Evolutionary conservation across 1,284 basidiomycete genomes (phyloP).

Genomic region (Heterobasidion occidentale): DNA sequence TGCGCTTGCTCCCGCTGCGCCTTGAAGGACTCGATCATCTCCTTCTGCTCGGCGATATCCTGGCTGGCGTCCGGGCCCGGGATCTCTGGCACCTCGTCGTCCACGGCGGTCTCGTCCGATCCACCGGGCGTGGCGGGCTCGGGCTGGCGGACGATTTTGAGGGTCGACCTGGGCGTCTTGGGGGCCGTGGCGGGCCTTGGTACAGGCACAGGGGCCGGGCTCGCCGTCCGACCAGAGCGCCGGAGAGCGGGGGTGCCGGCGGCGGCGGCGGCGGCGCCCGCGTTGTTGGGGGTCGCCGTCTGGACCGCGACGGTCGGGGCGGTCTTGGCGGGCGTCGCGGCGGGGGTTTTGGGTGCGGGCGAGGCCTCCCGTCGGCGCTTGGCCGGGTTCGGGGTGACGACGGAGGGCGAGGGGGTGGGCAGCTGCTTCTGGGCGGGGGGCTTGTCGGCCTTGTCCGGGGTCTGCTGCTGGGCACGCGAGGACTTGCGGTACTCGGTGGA

Average conservation of each 20-base stretch:
- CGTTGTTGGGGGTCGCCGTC: conserved; percentile 13
- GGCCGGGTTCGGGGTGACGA: conserved; percentile 29
- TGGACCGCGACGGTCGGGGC: conserved; percentile 7
- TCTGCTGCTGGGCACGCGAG: conserved; percentile 19
- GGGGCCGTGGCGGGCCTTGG: conserved; percentile 19
- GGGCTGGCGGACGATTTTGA: conserved; percentile 16
- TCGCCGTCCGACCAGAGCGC: conserved; percentile 38
- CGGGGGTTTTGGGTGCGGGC: conserved; percentile 25
- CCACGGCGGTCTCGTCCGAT: conserved; percentile 54
- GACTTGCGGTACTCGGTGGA: conserved; percentile 69
- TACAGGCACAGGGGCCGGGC: conserved; percentile 23
- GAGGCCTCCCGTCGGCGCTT: conserved; percentile 64
- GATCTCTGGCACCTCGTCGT: conserved; percentile 48
- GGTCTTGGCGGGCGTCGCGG: conserved; percentile 9
- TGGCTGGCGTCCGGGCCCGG: conserved; percentile 55
- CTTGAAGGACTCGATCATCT: conserved; percentile 60
- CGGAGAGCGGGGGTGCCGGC: conserved; percentile 21
- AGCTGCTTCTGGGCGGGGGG: conserved; percentile 26
- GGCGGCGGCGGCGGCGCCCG: conserved; percentile 17
- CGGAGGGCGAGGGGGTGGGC: conserved; percentile 18
- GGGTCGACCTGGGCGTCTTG: conserved; percentile 28
- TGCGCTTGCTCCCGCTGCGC: conserved; percentile 23
- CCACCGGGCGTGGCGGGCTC: conserved; percentile 40
- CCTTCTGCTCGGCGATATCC: conserved; percentile 67
- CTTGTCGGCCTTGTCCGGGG: conserved; percentile 17